Conservation (phyloP, 2,329 filamentous ascomycete species). For the Stagonosporopsis rhizophila region DNA sequence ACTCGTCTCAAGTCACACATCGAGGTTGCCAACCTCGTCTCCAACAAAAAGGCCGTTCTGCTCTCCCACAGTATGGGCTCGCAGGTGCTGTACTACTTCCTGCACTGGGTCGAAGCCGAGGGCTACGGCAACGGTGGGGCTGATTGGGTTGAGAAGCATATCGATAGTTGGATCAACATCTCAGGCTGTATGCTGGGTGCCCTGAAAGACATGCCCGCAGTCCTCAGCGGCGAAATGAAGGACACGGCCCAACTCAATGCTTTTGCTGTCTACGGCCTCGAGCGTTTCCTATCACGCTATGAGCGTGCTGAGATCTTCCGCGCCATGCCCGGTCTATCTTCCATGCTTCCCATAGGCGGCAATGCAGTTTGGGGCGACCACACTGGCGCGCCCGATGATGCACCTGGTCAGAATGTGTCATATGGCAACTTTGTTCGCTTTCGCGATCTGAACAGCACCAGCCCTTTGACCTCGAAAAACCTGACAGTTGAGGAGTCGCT, state of each 20-base stretch:
- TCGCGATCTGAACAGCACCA: constrained; percentile 65
- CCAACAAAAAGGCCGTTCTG: constrained; percentile 80
- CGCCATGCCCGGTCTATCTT: constrained; percentile 94
- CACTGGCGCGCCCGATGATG: constrained; percentile 87
- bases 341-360: constrained; percentile 95
- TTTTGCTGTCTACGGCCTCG: constrained; percentile 94
- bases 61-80: constrained; percentile 98
- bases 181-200: constrained; percentile 97
- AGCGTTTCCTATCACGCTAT: constrained; percentile 90
- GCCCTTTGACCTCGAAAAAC: constrained; percentile 64
- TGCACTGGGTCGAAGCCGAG: constrained; percentile 81
- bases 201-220: constrained; percentile 85
- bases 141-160: constrained; percentile 86
- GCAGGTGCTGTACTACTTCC: constrained; percentile 87
- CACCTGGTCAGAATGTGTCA: constrained; percentile 72
- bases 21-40: constrained; percentile 78
- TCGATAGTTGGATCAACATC: constrained; percentile 98
- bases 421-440: constrained; percentile 90
- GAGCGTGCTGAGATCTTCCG: constrained; percentile 94
- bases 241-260: constrained; percentile 96
- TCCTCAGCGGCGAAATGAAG: constrained; percentile 96
- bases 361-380: constrained; percentile 93
- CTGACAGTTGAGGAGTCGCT: constrained; percentile 81
- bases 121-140: constrained; percentile 81
- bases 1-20: constrained; percentile 88